Conservation (phyloP, 352 stramenopile species). For the Pythium inflatum region DNA sequence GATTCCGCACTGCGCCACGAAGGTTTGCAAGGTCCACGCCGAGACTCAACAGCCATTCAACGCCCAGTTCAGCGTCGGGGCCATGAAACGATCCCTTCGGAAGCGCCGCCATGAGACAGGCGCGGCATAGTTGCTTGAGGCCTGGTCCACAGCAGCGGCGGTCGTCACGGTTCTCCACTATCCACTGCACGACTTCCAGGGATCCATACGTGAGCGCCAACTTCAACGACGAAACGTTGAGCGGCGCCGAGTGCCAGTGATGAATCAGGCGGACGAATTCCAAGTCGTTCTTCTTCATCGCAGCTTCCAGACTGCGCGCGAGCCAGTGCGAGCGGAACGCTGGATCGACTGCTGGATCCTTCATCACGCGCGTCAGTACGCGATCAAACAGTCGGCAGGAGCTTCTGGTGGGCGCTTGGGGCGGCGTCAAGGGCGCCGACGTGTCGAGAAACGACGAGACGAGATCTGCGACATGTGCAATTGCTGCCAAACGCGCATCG, state of each 20-base stretch:
- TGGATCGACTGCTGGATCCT: not conserved
- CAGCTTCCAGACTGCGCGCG: not conserved
- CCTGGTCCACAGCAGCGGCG: not conserved
- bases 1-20: no score
- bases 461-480: conserved; percentile 2
- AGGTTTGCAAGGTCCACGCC: not conserved
- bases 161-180: conserved; percentile 19
- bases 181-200: conserved; percentile 11
- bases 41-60: not conserved
- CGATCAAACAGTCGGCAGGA: not conserved
- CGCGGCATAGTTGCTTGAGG: not conserved
- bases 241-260: no score
- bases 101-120: not conserved
- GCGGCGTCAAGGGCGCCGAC: not conserved
- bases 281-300: conserved; percentile 14
- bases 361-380: not conserved
- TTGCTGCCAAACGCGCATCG: not conserved
- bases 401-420: not conserved
- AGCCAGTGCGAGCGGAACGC: conserved; percentile 1
- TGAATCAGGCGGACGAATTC: not conserved
- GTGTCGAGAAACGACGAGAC: conserved; percentile 4
- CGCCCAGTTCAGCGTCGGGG: not conserved
- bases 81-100: not conserved
- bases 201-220: not conserved
- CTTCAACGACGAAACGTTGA: conserved; percentile 1